phyloP scores from a whole-genome alignment of 345 rosid species.

The Cardiospermum halicacabum region DNA sequence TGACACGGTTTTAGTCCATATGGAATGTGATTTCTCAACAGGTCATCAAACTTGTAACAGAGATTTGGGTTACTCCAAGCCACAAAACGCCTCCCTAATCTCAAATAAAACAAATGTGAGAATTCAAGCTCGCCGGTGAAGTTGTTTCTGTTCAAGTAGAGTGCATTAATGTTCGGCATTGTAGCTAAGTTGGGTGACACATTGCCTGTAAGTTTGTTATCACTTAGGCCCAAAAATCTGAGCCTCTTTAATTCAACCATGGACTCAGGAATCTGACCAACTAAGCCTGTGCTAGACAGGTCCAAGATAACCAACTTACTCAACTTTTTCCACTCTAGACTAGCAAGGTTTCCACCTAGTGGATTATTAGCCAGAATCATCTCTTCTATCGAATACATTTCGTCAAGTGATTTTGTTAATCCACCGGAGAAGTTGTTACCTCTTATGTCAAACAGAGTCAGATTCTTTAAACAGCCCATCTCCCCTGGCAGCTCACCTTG shows the following conservation, averaged over 20 bases:
- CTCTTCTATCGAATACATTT: slow-evolving; percentile 60
- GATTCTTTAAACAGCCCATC: slow-evolving; percentile 46
- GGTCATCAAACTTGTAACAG: slow-evolving; percentile 44
- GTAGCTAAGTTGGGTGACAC: slow-evolving; percentile 50
- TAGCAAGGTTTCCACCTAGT: slow-evolving; percentile 47
- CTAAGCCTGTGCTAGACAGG: slow-evolving; percentile 49
- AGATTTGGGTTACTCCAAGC: slow-evolving; percentile 84
- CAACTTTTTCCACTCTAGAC: slow-evolving; percentile 50
- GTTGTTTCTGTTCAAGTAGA: slow-evolving; percentile 76
- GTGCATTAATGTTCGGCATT: slow-evolving; percentile 54
- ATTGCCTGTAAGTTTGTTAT: slow-evolving; percentile 63
- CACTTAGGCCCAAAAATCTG: slow-evolving; percentile 70
- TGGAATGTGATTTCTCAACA: slow-evolving; percentile 41
- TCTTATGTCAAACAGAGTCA: slow-evolving; percentile 75
- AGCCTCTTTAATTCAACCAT: slow-evolving; percentile 54
- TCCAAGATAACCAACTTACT: slow-evolving; percentile 59
- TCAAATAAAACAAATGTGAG: slow-evolving; percentile 48
- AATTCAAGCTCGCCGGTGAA: slow-evolving; percentile 72
- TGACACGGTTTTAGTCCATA: slow-evolving; percentile 68
- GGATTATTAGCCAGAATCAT: slow-evolving; percentile 60
- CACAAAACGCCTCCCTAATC: slow-evolving; percentile 76
- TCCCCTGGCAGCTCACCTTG: slow-evolving; percentile 48
- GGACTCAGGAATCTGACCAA: slow-evolving; percentile 62
- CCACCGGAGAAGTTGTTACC: slow-evolving; percentile 75
- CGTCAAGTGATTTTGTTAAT: slow-evolving; percentile 45